Evolutionary conservation across 768 basidiomycete genomes (phyloP), one percentile per base, ranked within the genome.

Genomic region (Podaxis pistillaris): DNA sequence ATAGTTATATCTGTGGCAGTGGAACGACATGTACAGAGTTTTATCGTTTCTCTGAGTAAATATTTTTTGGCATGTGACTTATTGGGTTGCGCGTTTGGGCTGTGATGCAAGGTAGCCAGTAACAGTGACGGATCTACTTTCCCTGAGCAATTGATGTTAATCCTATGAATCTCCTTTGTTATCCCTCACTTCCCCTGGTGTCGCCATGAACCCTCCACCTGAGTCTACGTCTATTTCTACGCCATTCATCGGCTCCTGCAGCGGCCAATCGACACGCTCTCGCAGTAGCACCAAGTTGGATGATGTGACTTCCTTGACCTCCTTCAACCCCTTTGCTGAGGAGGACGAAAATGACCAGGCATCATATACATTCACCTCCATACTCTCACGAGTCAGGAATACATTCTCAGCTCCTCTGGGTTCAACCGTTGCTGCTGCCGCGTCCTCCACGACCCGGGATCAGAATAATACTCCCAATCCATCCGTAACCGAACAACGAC

Each of bases 261-360:
- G 75, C 60, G 75, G 77, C 15, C 76, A 77, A 17, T 81, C 83
- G 11, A 84, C 82, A 22, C 78, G 86, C 69, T 89, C 88, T 12
- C 81, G 86, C 66, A 86, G 85, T 73, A 86, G 81, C 72, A 81
- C 83, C 36, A 87, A 82, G 68, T 72, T 88, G 56, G 79, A 81
- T 68, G 91, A 91, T 78, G 81, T 88, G 49, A 82, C 83, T 50
- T 85, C 86, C 69, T 76, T 95, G 61, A 95, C 94, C 30, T 91
- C 91, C 55, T 93, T 90, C 81, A 94, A 94, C 72, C 92, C 92
- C 5, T 95, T 94, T 78, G 86, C 90, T n/a, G 91, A 93, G 70
- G 94, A 95, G 72, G 93, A 94, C 71, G 93, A 94, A 74, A 85
- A 92, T 70, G 93, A 94, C 66, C 89, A 91, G 68, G 89, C 91